Percentiles rank a stretch among this genome's conserved stretches.
phyloP scores from a whole-genome alignment of 2,329 filamentous ascomycete species.

The Teratosphaeria zuluensis region DNA sequence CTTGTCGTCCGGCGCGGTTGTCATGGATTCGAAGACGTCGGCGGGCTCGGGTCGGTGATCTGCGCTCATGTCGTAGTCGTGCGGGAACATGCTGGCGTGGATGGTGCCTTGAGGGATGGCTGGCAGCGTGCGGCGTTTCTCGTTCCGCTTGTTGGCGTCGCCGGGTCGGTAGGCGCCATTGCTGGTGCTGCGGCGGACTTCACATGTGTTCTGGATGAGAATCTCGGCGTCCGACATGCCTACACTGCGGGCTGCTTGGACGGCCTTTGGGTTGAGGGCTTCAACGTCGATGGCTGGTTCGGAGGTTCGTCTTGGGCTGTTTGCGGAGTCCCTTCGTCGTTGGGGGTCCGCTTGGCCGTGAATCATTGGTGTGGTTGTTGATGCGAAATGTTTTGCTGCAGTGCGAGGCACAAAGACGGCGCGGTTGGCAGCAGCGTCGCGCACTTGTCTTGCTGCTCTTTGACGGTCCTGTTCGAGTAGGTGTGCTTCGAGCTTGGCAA shows the following conservation, averaged over 20 bases:
- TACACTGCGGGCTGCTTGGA: slow-evolving; percentile 1
- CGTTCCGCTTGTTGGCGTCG: slow-evolving; percentile 6
- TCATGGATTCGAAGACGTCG: neutral
- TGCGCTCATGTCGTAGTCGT: neutral
- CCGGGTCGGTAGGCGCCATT: slow-evolving; percentile 6
- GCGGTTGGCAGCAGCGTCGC: neutral
- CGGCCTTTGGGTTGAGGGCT: slow-evolving; percentile 2
- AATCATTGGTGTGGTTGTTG: neutral
- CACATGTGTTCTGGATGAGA: neutral
- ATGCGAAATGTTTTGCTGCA: slow-evolving; percentile 1
- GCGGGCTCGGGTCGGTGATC: neutral
- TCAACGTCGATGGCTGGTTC: neutral
- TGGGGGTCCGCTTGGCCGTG: neutral
- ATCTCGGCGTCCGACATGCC: slow-evolving; percentile 1
- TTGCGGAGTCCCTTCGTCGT: neutral
- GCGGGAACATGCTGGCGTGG: neutral
- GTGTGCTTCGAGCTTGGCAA: neutral
- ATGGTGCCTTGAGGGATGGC: neutral
- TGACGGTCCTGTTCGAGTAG: neutral
- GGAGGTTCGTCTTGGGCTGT: neutral
- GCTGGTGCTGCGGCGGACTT: neutral
- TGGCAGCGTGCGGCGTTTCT: neutral
- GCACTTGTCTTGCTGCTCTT: neutral
- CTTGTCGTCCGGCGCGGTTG: neutral
- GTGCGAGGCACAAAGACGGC: neutral